These are phyloP conservation scores for Phytophthora cajani DNA, from an alignment of 352 stramenopile species.

Conservation along the genomic window DNA sequence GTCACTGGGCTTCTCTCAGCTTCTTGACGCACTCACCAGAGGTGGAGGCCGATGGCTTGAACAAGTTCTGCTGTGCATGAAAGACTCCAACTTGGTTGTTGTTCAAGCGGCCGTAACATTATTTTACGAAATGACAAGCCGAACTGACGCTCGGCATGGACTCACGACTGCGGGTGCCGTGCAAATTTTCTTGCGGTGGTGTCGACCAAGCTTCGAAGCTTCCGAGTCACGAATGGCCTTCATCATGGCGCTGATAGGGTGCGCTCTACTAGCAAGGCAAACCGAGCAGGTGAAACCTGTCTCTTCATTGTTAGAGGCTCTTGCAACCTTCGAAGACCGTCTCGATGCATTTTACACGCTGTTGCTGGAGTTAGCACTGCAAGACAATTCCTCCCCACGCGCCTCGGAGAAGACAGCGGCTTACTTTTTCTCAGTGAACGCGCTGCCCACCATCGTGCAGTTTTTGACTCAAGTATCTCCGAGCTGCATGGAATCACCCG, in stretches of 20 bases:
- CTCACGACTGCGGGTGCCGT: constrained; percentile 72
- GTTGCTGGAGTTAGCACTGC: constrained; percentile 51
- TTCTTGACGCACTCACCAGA: constrained; percentile 66
- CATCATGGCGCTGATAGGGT: constrained; percentile 57
- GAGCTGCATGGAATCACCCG: constrained; percentile 58
- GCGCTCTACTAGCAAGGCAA: constrained; percentile 60
- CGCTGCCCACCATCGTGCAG: constrained; percentile 53
- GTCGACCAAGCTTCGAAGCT: constrained; percentile 26
- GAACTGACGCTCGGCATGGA: constrained; percentile 56
- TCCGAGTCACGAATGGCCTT: constrained; percentile 46
- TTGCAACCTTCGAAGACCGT: constrained; percentile 40
- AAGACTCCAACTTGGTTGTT: constrained; percentile 35
- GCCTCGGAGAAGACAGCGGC: constrained; percentile 37
- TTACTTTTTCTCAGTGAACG: constrained; percentile 51
- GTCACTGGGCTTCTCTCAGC: constrained; percentile 57
- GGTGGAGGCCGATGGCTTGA: constrained; percentile 62
- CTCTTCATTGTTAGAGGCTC: constrained; percentile 32
- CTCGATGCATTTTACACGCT: constrained; percentile 57
- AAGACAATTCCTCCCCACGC: constrained; percentile 19
- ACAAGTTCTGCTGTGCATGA: constrained; percentile 53
- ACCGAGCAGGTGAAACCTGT: constrained; percentile 24
- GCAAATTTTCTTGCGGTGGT: constrained; percentile 56
- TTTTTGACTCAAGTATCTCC: constrained; percentile 63
- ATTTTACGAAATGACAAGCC: constrained; percentile 67
- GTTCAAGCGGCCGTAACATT: constrained; percentile 51